These are phyloP conservation scores for Tricholoma sp. DNA, from an alignment of 768 basidiomycete species.

Conservation along the genomic window DNA sequence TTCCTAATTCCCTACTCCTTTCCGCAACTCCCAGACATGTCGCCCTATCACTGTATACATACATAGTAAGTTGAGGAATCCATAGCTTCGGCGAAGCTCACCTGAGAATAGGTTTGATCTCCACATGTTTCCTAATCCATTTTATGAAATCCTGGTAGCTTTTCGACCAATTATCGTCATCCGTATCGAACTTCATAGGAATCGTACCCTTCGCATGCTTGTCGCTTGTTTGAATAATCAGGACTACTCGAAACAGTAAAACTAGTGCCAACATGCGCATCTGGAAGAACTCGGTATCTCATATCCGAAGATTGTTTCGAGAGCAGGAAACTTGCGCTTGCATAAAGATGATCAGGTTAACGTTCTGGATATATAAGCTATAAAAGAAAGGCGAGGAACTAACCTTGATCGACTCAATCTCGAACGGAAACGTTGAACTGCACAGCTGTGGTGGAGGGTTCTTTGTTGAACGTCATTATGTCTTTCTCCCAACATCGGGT, in stretches of 20 bases:
- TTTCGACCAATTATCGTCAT: not conserved
- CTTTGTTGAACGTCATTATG: conserved; percentile 4
- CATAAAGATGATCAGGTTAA: not conserved
- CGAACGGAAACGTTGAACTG: not conserved
- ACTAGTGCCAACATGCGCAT: not conserved
- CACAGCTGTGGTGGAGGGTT: not conserved
- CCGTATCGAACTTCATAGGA: conserved; percentile 13
- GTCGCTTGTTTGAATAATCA: conserved; percentile 4
- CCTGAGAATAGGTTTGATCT: not conserved
- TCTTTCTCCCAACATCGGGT: not conserved
- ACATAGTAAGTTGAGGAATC: not conserved
- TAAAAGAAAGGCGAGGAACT: not conserved
- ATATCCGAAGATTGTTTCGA: too few relatives aligned
- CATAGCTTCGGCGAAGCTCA: not conserved
- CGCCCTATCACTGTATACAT: conserved; percentile 2
- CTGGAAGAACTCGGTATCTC: not conserved
- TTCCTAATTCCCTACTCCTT: not conserved
- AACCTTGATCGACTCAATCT: conserved; percentile 2
- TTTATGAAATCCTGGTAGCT: not conserved
- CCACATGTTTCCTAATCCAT: conserved; percentile 6
- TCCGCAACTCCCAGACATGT: conserved; percentile 9
- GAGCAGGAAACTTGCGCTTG: not conserved
- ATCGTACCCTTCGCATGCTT: conserved; percentile 12
- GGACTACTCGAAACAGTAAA: not conserved
- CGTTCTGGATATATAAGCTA: not conserved